A percentile compares a stretch with the other conserved stretches of the same genome.
Conservation (phyloP, 805 yeast species). For the Candida chilensis region DNA sequence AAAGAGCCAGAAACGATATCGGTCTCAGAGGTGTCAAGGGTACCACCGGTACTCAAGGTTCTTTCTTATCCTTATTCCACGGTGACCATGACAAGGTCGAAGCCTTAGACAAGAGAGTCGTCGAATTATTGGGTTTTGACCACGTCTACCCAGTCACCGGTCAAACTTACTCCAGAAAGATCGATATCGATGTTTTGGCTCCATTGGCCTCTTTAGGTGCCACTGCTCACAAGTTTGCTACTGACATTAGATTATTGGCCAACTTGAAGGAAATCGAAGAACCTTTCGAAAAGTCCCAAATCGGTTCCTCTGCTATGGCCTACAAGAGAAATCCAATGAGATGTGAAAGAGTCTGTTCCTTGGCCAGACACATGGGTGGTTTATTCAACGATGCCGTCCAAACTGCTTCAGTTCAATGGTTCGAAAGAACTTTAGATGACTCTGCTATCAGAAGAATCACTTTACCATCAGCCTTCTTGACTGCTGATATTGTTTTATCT, state of each 20-base stretch:
- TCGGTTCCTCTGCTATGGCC: conserved; percentile 98
- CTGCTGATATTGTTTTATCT: conserved; percentile 87
- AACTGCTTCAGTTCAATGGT: conserved; percentile 98
- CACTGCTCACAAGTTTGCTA: conserved; percentile 94
- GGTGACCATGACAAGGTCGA: conserved; percentile 97
- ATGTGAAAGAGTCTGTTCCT: conserved; percentile 97
- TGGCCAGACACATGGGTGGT: conserved; percentile 91
- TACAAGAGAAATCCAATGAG: conserved; percentile 99
- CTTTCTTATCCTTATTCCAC: conserved; percentile 89
- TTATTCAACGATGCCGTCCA: conserved; percentile 88
- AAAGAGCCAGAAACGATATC: conserved; percentile 91
- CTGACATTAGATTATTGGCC: conserved; percentile 92
- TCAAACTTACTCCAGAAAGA: conserved; percentile 97
- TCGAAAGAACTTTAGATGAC: conserved; percentile 97
- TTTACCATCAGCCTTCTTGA: conserved; percentile 90
- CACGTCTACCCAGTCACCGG: conserved; percentile 97
- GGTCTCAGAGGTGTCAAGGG: conserved; percentile 98
- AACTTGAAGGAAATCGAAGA: conserved; percentile 96
- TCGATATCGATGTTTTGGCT: conserved; percentile 87
- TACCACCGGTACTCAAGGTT: conserved; percentile 98
- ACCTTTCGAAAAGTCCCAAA: conserved; percentile 97
- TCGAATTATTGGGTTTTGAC: conserved; percentile 87
- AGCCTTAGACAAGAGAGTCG: conserved; percentile 82
- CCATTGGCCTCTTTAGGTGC: conserved; percentile 95
- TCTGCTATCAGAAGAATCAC: conserved; percentile 97